These are phyloP conservation scores for Aspergillus steynii DNA, from an alignment of 495 filamentous ascomycete genomes.

Conservation along the genomic window DNA sequence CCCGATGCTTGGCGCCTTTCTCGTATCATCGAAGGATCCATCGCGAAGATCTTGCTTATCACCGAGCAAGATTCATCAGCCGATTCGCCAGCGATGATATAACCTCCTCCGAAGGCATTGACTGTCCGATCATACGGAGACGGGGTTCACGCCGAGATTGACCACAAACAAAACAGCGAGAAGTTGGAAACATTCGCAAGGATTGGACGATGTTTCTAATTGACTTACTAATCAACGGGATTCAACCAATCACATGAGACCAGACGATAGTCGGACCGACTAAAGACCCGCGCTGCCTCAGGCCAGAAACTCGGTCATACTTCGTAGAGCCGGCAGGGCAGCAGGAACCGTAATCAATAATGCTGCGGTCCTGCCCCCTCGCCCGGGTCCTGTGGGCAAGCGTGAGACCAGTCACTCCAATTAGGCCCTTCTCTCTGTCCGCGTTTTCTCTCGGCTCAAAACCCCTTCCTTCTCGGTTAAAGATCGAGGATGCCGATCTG, in stretches of 20 bases:
- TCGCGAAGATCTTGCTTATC: not conserved
- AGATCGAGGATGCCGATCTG: constrained; percentile 75
- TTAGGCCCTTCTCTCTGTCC: constrained; percentile 30
- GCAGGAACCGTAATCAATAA: not conserved
- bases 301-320: not conserved
- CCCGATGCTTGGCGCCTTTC: not conserved
- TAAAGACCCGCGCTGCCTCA: not conserved
- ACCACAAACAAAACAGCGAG: not conserved
- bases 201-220: too few relatives aligned
- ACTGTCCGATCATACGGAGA: too few relatives aligned
- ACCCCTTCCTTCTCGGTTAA: constrained; percentile 71
- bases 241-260: too few relatives aligned
- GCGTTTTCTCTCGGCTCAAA: constrained; percentile 37
- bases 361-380: constrained; percentile 1
- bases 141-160: too few relatives aligned
- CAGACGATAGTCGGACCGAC: too few relatives aligned
- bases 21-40: not conserved
- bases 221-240: too few relatives aligned
- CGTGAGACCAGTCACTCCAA: not conserved
- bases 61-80: not conserved
- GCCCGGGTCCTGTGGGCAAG: not conserved
- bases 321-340: not conserved
- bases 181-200: not conserved
- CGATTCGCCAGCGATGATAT: not conserved
- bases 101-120: not conserved